phyloP scores from a whole-genome alignment of 2,329 filamentous ascomycete species.

The Phyllosticta ampelicida region DNA sequence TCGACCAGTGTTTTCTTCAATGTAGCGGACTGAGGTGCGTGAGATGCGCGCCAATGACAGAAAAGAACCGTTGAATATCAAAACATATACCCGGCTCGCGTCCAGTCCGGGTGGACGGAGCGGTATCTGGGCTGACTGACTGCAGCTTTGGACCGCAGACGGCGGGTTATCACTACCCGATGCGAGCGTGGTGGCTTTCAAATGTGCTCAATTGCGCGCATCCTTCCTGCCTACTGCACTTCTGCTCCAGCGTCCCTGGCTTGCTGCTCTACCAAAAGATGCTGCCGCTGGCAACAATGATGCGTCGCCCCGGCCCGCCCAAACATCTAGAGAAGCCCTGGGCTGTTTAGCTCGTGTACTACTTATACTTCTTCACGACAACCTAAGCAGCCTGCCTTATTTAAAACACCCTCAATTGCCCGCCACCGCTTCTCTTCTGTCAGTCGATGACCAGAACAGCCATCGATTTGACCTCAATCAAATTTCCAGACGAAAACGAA shows the following conservation, averaged over 20 bases:
- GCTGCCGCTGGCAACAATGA: background rate
- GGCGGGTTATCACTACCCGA: background rate
- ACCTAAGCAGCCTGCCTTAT: background rate
- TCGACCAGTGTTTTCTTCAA: background rate
- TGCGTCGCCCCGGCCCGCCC: background rate
- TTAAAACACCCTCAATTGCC: background rate
- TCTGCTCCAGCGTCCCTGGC: background rate
- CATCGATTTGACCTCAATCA: background rate
- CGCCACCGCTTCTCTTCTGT: background rate
- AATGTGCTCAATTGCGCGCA: conserved; percentile 12
- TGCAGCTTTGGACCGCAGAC: background rate
- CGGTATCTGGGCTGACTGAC: background rate
- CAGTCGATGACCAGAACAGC: no score
- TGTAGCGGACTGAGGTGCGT: background rate
- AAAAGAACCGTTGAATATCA: background rate
- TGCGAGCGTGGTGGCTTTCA: background rate
- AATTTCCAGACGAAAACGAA: background rate
- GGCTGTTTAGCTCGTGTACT: background rate
- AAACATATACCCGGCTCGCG: background rate
- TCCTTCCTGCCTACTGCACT: background rate
- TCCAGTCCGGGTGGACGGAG: background rate
- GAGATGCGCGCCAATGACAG: background rate
- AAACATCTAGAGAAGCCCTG: background rate
- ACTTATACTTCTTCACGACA: background rate
- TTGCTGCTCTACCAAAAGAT: background rate